These are phyloP conservation scores for Fusarium paranaense DNA, from an alignment of 2,329 filamentous ascomycete genomes.

Conservation along the genomic window DNA sequence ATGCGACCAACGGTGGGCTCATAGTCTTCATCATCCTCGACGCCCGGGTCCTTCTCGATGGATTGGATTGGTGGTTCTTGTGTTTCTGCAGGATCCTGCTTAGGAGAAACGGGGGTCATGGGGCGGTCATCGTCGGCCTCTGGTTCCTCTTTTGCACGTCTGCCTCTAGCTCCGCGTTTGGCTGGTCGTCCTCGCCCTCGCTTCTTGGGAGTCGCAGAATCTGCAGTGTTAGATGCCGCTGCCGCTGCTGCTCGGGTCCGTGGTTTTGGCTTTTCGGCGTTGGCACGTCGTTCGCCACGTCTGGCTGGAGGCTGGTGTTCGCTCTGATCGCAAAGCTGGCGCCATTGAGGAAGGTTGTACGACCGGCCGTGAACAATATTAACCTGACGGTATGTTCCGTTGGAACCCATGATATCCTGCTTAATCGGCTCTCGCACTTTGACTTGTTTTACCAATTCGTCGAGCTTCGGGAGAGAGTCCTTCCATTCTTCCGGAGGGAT, in stretches of 20 bases:
- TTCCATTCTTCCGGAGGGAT: conserved; percentile 95
- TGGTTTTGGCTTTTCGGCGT: conserved; percentile 64
- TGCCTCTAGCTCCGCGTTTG: conserved; percentile 50
- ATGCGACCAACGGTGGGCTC: conserved; percentile 56
- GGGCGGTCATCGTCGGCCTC: conserved; percentile 62
- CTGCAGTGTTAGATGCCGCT: conserved; percentile 44
- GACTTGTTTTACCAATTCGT: conserved; percentile 90
- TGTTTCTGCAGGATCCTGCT: conserved; percentile 50
- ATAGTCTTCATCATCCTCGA: conserved; percentile 59
- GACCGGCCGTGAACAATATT: conserved; percentile 96
- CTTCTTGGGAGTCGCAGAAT: conserved; percentile 52
- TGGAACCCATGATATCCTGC: conserved; percentile 96
- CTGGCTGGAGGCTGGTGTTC: conserved; percentile 95
- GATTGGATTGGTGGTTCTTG: conserved; percentile 58
- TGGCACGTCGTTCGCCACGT: conserved; percentile 82
- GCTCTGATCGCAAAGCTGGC: conserved; percentile 90
- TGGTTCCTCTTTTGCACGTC: conserved; percentile 52
- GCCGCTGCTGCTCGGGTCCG: conserved; percentile 49
- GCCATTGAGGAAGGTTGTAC: conserved; percentile 98
- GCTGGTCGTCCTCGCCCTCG: conserved; percentile 55
- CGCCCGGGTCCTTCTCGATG: conserved; percentile 60
- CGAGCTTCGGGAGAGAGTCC: conserved; percentile 79
- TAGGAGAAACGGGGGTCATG: conserved; percentile 70
- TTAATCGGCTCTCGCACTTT: conserved; percentile 97
- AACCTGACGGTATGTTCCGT: conserved; percentile 95